Base-by-base conservation (phyloP, 2,329 filamentous ascomycete species). In the Aspergillus brasiliensis region DNA sequence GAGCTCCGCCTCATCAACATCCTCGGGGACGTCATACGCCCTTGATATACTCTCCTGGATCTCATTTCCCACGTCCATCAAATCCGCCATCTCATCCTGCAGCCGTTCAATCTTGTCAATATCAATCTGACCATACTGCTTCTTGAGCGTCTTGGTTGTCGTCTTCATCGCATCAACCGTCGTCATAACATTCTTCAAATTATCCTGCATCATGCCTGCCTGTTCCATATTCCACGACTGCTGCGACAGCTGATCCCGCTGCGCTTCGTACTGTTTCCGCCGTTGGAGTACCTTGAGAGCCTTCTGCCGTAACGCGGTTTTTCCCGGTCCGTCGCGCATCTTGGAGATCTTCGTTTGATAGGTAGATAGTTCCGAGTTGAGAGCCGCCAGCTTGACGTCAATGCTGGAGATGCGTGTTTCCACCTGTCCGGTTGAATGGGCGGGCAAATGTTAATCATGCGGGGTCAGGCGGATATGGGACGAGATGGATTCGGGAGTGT, bases 141-240 rank as follows among this genome's bases (percentile, higher is more conserved):
- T 91, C 73, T 88, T 88, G 65, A 99, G 84, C 71, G 92, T 89
- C 81, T 97, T 97, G 71, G 95, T 97, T 23, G 94, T 97, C 1
- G 90, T 92, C 85, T 97, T 96, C 86, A 99, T 94, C 10, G 94
- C 93, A 75, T 98, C 94, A 47, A 98, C 93, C 27, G 95, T 97
- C 17, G 92, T 96, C 93, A 97, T 97, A 64, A 95, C 94, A 77
- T 98, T 98, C 77, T 96, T 95, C 56, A 99, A 85, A 74, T 98
- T 98, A 80, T 98, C 94, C 81, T 96, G 92, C 94, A 98, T 97
- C 85, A 93, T 96, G 75, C 91, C 90, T 3, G 94, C 93, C 79
- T 97, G 93, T 80, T 98, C 93, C 93, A 99, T 97, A 80, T 98
- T 98, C 93, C 93, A 98, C 21, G 91, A 91, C 80, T 99, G 95